These are phyloP conservation scores for Penicillium brevicompactum DNA, from an alignment of 2,329 filamentous ascomycete species.

Conservation along the genomic window DNA sequence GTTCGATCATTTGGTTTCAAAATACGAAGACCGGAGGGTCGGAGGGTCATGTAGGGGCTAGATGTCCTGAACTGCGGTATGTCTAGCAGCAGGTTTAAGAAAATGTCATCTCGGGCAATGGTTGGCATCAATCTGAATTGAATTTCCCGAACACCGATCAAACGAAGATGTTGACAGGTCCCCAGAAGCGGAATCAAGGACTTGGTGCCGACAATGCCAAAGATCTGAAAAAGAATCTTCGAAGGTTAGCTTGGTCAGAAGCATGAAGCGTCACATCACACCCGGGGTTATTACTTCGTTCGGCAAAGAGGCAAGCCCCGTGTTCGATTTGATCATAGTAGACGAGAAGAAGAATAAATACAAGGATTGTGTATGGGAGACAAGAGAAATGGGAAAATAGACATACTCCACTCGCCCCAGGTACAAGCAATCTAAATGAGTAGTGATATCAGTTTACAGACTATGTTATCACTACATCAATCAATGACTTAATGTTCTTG, in stretches of 20 bases:
- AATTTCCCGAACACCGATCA: background rate
- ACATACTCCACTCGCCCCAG: background rate
- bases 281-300: background rate
- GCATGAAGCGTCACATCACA: background rate
- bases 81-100: background rate
- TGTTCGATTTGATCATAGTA: background rate
- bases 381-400: background rate
- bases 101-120: background rate
- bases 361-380: background rate
- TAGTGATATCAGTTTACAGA: no score
- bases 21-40: background rate
- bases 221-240: background rate
- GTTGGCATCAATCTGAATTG: background rate
- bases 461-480: no score
- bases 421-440: no score
- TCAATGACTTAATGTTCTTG: no score
- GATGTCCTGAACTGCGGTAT: background rate
- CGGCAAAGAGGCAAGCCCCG: background rate
- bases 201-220: background rate
- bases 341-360: background rate
- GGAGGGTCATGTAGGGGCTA: background rate
- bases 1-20: background rate
- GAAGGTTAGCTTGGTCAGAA: background rate
- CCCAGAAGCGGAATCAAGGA: background rate
- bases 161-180: background rate